Evolutionary conservation across 768 basidiomycete species (phyloP).

Genomic region (Mycena rosella): DNA sequence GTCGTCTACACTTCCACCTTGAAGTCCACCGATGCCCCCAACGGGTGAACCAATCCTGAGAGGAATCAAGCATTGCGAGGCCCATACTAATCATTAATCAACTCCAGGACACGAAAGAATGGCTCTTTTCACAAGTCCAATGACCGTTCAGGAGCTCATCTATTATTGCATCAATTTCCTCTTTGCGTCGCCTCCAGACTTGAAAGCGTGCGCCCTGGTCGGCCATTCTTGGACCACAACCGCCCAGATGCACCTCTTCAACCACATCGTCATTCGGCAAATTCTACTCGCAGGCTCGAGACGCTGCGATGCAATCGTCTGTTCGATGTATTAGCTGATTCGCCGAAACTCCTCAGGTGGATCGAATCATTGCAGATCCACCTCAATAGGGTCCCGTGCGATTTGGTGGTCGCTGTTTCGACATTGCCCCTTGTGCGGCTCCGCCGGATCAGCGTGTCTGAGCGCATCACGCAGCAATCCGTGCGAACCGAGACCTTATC

Average conservation of each 20-base stretch:
- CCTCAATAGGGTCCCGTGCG: constrained; percentile 5
- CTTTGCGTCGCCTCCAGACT: constrained; percentile 9
- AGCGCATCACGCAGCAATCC: neutral
- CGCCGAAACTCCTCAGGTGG: neutral
- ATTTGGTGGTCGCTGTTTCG: neutral
- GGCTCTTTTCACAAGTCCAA: neutral
- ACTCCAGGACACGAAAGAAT: neutral
- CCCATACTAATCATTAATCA: no score
- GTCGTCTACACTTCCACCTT: no score
- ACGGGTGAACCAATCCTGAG: no score
- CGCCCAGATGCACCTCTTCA: constrained; percentile 21
- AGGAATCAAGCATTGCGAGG: no score
- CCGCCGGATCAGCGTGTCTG: constrained; percentile 5
- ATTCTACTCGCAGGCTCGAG: neutral
- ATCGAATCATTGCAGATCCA: constrained; percentile 7
- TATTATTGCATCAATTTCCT: constrained; percentile 30
- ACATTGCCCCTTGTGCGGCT: neutral
- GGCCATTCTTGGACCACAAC: constrained; percentile 8
- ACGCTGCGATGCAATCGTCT: constrained; percentile 3
- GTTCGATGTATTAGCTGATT: neutral
- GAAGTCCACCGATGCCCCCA: no score
- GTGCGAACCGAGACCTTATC: constrained; percentile 5
- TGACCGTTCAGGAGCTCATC: constrained; percentile 23
- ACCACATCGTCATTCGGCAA: constrained; percentile 1
- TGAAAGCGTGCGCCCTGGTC: constrained; percentile 24